Evolutionary conservation across 768 basidiomycete genomes (phyloP).

Genomic region (Royoungia palumana): DNA sequence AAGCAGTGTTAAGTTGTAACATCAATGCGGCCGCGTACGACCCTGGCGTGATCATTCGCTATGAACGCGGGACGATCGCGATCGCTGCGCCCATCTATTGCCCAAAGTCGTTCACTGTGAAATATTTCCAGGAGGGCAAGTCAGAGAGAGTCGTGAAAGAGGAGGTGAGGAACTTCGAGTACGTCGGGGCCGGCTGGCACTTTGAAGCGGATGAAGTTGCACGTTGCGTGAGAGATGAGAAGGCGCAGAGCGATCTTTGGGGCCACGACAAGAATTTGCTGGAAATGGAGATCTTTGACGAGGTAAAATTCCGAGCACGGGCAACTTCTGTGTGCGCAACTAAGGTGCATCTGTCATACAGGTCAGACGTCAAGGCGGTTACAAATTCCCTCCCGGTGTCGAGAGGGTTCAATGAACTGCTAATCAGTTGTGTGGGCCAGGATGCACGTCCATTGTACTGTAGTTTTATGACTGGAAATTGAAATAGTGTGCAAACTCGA

Average conservation of each 20-base stretch:
- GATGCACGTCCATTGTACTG: too few relatives aligned
- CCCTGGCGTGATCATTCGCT: slow-evolving; percentile 66
- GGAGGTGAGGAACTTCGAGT: slow-evolving; percentile 56
- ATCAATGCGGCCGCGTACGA: slow-evolving; percentile 48
- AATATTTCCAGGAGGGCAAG: slow-evolving; percentile 52
- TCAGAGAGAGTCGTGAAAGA: slow-evolving; percentile 44
- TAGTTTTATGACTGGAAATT: too few relatives aligned
- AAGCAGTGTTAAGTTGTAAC: slow-evolving; percentile 70
- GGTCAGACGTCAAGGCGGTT: slow-evolving; percentile 68
- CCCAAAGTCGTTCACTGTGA: slow-evolving; percentile 62
- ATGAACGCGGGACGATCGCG: slow-evolving; percentile 66
- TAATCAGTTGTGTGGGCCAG: too few relatives aligned
- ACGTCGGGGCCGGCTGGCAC: slow-evolving; percentile 71
- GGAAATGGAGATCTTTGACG: slow-evolving; percentile 83
- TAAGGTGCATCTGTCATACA: slow-evolving; percentile 25
- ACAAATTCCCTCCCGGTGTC: slow-evolving; percentile 58
- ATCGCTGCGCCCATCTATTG: slow-evolving; percentile 65
- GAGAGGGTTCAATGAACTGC: slow-evolving; percentile 39
- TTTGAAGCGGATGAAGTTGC: slow-evolving; percentile 90
- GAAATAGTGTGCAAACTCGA: too few relatives aligned
- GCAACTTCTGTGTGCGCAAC: slow-evolving; percentile 2
- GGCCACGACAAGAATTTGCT: slow-evolving; percentile 75
- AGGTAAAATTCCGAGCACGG: slow-evolving; percentile 42
- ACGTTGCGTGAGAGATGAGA: slow-evolving; percentile 68
- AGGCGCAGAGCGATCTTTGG: slow-evolving; percentile 71